These are phyloP conservation scores for Monosporozyma aerobia DNA, from an alignment of 805 yeast species.

Conservation along the genomic window DNA sequence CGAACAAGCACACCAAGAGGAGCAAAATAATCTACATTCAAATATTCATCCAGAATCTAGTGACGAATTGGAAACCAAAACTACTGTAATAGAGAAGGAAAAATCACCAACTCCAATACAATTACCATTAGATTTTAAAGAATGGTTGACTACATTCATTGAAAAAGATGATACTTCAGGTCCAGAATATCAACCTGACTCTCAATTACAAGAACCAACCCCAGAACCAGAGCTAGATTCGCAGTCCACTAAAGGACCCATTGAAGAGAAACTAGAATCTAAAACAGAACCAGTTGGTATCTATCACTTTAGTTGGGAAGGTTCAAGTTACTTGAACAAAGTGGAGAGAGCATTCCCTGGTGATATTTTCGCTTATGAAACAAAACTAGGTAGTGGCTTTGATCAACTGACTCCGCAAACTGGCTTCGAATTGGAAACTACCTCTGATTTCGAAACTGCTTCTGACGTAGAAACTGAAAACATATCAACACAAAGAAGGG, in stretches of 20 bases:
- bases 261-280: background rate
- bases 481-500: background rate
- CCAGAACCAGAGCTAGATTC: background rate
- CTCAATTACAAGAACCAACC: background rate
- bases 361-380: slow-evolving; percentile 26
- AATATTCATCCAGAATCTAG: background rate
- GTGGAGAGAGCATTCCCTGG: slow-evolving; percentile 17
- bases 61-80: background rate
- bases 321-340: slow-evolving; percentile 7
- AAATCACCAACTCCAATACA: slow-evolving; percentile 1
- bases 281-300: background rate
- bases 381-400: slow-evolving; percentile 7
- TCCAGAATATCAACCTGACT: background rate
- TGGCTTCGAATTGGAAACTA: background rate
- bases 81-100: slow-evolving; percentile 1
- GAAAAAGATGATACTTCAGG: slow-evolving; percentile 5
- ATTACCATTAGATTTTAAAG: slow-evolving; percentile 10
- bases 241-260: background rate
- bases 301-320: slow-evolving; percentile 19
- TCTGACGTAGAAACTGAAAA: background rate
- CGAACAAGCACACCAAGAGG: background rate
- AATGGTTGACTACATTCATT: slow-evolving; percentile 14
- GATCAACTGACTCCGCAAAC: background rate
- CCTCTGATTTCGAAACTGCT: background rate
- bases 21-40: background rate